Base-by-base conservation (phyloP, 1,284 basidiomycete species). In the Pisolithus thermaeus region DNA sequence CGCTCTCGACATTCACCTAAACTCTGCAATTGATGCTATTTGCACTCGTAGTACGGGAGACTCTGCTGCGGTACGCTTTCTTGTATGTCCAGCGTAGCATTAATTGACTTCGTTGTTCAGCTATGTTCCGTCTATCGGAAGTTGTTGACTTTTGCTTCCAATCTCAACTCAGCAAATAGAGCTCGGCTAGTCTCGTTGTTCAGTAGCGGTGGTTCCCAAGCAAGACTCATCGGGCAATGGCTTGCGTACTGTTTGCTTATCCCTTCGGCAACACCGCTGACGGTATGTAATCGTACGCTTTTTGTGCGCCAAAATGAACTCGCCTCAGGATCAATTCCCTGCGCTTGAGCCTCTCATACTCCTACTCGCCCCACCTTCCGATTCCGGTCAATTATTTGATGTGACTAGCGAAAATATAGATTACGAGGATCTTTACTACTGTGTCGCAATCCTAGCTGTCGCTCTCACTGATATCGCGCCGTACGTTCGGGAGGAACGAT, bases 401-500 rank as follows among this genome's bases (percentile, higher is more conserved):
- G 59, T 75, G 41, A 52, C 72, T 7, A 65, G 65, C 20, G 70
- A 74, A 22, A 66, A 73, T 2, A 77, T 75, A 2, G 77, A 86
- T 59, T 88, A 81, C 57, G 74, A 79, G 36, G 74, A 78, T 45
- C 72, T 90, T 59, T 67, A 71, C 4, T 73, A 74, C 58, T 70
- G 79, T 57, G 67, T 81, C 14, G 68, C 73, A 23, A 73, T 89
- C 18, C 72, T 89, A 16, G 72, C 73, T 28, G 67, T 76, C 11
- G 82, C 77, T 2, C 60, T 88, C 44, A 73, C 77, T 7, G 77
- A 84, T 52, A 70, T 89, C 35, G 70, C 74, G 16, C 73, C 67
- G 7, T 87, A 87, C 57, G 73, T 80, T 14, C 60, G 64, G 38
- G 70, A 75, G 54, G 83, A 85, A 60, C 63, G 63, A 58, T 30